phyloP scores from a whole-genome alignment of 257 asterid species.

The Penstemon barbatus region DNA sequence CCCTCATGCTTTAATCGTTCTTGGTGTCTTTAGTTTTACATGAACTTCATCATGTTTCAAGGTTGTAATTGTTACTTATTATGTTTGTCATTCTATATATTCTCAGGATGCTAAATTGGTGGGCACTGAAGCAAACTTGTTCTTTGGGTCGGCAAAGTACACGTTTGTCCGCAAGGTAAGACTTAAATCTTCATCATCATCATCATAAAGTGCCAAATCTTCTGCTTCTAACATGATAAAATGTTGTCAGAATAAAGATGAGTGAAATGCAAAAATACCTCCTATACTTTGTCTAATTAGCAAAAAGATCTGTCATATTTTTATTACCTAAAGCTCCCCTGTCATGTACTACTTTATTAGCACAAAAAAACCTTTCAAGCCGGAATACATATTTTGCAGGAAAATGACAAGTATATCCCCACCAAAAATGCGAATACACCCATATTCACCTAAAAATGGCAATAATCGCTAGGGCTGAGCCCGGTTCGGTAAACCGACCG shows the following conservation, averaged over 20 bases:
- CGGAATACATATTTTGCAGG: too few relatives aligned
- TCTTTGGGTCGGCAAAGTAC: slow-evolving; percentile 45
- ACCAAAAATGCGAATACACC: too few relatives aligned
- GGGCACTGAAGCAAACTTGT: slow-evolving; percentile 31
- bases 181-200: slow-evolving; percentile 22
- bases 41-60: not conserved
- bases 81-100: slow-evolving; percentile 3
- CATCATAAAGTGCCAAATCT: slow-evolving; percentile 9
- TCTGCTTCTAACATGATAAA: slow-evolving; percentile 16
- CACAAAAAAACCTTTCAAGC: too few relatives aligned
- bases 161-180: slow-evolving; percentile 62
- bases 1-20: not conserved
- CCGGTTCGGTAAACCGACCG: too few relatives aligned
- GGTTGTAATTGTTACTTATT: not conserved
- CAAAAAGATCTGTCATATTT: too few relatives aligned
- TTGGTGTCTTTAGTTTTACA: not conserved
- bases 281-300: too few relatives aligned
- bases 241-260: not conserved
- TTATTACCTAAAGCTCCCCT: too few relatives aligned
- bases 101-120: slow-evolving; percentile 40
- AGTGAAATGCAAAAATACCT: too few relatives aligned
- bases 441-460: too few relatives aligned
- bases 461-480: too few relatives aligned
- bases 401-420: too few relatives aligned
- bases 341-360: too few relatives aligned